These are phyloP conservation scores for Ogataea degrootiae DNA, from an alignment of 805 yeast genomes.

Conservation along the genomic window DNA sequence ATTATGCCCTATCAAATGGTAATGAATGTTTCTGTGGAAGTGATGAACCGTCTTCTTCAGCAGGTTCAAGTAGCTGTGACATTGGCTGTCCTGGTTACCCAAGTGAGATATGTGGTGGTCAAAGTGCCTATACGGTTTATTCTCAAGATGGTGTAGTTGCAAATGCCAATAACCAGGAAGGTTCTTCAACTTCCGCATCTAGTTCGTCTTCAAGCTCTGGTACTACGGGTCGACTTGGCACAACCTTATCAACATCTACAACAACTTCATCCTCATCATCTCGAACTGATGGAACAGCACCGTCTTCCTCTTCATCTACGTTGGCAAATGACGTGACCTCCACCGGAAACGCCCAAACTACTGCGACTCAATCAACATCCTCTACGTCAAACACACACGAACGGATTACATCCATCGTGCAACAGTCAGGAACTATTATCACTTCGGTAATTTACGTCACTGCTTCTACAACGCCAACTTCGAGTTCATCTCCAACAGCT, in stretches of 20 bases:
- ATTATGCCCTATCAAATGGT: constrained; percentile 51
- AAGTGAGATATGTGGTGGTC: constrained; percentile 54
- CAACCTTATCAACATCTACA: constrained; percentile 1
- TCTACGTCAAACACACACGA: constrained; percentile 8
- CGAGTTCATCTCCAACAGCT: constrained; percentile 17
- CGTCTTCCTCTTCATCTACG: constrained; percentile 2
- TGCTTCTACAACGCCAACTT: constrained; percentile 11
- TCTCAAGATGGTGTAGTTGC: constrained; percentile 31
- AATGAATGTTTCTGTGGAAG: constrained; percentile 65
- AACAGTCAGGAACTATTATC: constrained; percentile 19
- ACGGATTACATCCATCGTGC: constrained; percentile 13
- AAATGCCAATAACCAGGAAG: constrained; percentile 7
- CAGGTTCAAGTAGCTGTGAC: constrained; percentile 35
- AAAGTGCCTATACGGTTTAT: constrained; percentile 42
- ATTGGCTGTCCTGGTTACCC: constrained; percentile 59
- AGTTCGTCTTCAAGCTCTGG: constrained; percentile 8
- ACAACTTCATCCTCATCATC: constrained; percentile 10
- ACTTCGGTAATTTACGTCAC: constrained; percentile 28
- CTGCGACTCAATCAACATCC: constrained; percentile 4
- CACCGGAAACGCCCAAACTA: constrained; percentile 1
- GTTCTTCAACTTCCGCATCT: constrained; percentile 15
- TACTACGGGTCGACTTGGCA: too few relatives aligned
- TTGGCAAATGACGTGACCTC: neutral
- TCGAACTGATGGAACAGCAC: constrained; percentile 7
- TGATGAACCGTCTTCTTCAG: constrained; percentile 29